Conservation (phyloP, 2,329 filamentous ascomycete species). For the Fusarium oligoseptatum region DNA sequence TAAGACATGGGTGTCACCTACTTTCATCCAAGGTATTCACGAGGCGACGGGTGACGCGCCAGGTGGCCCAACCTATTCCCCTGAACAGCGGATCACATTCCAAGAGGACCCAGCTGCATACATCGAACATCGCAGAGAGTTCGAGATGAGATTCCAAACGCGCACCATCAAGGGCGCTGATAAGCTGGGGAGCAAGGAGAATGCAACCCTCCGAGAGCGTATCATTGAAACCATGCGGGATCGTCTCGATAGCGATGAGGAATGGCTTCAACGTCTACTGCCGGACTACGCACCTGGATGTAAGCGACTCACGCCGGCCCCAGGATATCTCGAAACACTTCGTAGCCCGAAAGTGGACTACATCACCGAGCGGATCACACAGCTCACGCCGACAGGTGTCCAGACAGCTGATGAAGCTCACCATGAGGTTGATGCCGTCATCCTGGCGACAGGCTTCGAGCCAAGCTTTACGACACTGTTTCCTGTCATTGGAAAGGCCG, state of each 20-base stretch:
- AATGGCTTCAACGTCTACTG: not conserved
- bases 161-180: not conserved
- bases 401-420: not conserved
- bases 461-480: not conserved
- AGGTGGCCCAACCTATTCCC: not conserved
- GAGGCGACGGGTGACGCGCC: not conserved
- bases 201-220: not conserved
- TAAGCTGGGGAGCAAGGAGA: not conserved
- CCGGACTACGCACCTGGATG: slow-evolving; percentile 3
- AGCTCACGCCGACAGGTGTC: not conserved
- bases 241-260: slow-evolving; percentile 1
- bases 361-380: not conserved
- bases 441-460: not conserved
- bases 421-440: not conserved
- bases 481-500: not conserved
- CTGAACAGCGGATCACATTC: not conserved
- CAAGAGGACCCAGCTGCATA: not conserved
- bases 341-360: not conserved
- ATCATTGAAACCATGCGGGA: slow-evolving; percentile 1
- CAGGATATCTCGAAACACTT: slow-evolving; percentile 3
- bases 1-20: slow-evolving; percentile 4
- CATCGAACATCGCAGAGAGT: not conserved
- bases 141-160: not conserved
- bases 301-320: not conserved
- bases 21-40: not conserved